A percentile compares a stretch with the other conserved stretches of the same genome.
phyloP scores from a whole-genome alignment of 2,329 filamentous ascomycete genomes.

The Pyricularia pennisetigena region DNA sequence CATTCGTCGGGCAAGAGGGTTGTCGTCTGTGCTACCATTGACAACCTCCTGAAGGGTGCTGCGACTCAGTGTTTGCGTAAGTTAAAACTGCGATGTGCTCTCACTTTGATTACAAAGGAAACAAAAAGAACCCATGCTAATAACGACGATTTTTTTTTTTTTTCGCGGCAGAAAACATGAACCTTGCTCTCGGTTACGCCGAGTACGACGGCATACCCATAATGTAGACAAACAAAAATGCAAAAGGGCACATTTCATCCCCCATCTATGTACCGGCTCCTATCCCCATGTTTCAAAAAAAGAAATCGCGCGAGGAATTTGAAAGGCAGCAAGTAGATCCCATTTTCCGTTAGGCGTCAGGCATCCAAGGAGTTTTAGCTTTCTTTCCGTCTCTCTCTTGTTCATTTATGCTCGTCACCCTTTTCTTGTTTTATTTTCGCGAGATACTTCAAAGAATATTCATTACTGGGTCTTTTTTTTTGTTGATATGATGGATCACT shows the following conservation, averaged over 20 bases:
- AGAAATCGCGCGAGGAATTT: neutral
- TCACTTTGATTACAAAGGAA: constrained; percentile 7
- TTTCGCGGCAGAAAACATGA: constrained; percentile 79
- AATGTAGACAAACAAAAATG: constrained; percentile 21
- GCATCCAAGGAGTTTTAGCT: constrained; percentile 2
- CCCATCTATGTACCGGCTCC: neutral
- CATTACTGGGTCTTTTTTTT: neutral
- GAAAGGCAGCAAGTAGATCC: constrained; percentile 1
- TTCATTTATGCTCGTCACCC: neutral
- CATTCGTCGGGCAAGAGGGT: constrained; percentile 82
- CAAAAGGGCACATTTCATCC: neutral
- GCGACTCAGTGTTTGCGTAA: constrained; percentile 85
- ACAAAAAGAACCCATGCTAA: neutral
- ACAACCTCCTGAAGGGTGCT: constrained; percentile 88
- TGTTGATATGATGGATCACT: neutral
- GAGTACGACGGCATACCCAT: constrained; percentile 80
- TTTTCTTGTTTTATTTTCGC: neutral
- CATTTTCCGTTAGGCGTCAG: neutral
- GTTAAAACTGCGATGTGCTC: constrained; percentile 17
- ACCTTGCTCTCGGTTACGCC: constrained; percentile 76
- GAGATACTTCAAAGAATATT: neutral
- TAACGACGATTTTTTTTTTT: constrained; percentile 1
- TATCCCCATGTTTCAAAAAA: neutral
- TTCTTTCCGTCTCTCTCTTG: neutral
- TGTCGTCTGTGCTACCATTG: constrained; percentile 89